phyloP scores from a whole-genome alignment of 2,329 filamentous ascomycete genomes.

The Colletotrichum higginsianum region DNA sequence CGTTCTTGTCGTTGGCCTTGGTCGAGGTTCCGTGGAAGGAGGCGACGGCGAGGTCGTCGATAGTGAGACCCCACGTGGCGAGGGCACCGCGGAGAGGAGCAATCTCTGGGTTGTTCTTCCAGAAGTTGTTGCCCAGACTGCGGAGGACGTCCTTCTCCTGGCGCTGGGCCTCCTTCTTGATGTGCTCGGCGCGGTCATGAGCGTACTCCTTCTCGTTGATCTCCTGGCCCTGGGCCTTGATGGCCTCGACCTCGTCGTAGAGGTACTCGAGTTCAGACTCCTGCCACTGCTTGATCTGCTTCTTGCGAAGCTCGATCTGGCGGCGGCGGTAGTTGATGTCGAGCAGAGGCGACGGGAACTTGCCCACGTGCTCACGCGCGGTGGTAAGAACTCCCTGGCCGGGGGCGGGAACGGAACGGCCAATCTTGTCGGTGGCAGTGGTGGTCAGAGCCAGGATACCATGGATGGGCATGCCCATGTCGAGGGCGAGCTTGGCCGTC shows the following conservation, averaged over 20 bases:
- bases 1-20: constrained; percentile 99
- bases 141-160: constrained; percentile 94
- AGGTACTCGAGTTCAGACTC: constrained; percentile 95
- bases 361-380: constrained; percentile 90
- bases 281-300: constrained; percentile 96
- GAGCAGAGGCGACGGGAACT: constrained; percentile 94
- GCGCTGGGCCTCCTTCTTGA: constrained; percentile 86
- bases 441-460: constrained; percentile 94
- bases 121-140: constrained; percentile 98
- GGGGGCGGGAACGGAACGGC: constrained; percentile 94
- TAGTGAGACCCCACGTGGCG: constrained; percentile 97
- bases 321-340: constrained; percentile 98
- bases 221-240: constrained; percentile 81
- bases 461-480: constrained; percentile 99
- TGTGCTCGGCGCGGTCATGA: constrained; percentile 86
- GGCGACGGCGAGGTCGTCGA: constrained; percentile 94
- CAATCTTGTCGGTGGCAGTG: constrained; percentile 99
- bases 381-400: constrained; percentile 97
- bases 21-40: constrained; percentile 99
- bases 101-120: constrained; percentile 95
- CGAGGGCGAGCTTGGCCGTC: constrained; percentile 94
- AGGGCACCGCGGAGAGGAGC: constrained; percentile 95
- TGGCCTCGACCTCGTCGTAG: constrained; percentile 91
- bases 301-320: constrained; percentile 93
- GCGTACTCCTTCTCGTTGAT: constrained; percentile 90